These are phyloP conservation scores for Rhodotorula kratochvilovae DNA, from an alignment of 768 basidiomycete genomes.

Conservation along the genomic window DNA sequence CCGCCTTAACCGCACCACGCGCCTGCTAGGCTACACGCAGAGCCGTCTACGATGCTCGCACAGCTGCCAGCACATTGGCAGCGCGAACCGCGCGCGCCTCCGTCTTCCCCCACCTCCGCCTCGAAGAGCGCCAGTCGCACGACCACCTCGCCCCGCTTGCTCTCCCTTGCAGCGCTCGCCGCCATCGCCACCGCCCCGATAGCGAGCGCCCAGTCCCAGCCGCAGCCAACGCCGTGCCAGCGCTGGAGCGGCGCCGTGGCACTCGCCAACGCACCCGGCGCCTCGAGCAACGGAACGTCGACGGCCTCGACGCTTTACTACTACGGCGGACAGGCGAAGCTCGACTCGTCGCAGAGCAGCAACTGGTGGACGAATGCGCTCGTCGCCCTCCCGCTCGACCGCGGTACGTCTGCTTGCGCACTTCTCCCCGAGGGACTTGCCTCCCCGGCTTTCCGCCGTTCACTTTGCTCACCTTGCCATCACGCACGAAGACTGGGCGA, in stretches of 20 bases:
- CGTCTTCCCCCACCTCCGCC: too few species aligned
- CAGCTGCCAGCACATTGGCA: too few species aligned
- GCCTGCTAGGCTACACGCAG: too few species aligned
- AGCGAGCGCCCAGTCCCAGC: slow-evolving; percentile 2
- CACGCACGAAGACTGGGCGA: slow-evolving; percentile 10
- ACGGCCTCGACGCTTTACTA: slow-evolving; percentile 10
- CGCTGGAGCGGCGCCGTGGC: slow-evolving; percentile 24
- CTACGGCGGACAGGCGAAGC: slow-evolving; percentile 23
- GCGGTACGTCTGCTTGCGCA: background rate
- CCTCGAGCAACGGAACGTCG: background rate
- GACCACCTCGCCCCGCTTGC: too few species aligned
- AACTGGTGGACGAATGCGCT: slow-evolving; percentile 36
- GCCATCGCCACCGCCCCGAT: background rate
- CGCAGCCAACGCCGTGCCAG: slow-evolving; percentile 22
- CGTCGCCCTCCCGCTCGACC: slow-evolving; percentile 4
- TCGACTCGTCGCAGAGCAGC: background rate
- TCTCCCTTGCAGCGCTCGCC: too few species aligned
- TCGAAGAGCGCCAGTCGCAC: too few species aligned
- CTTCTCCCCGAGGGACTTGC: too few species aligned
- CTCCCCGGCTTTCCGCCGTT: too few species aligned
- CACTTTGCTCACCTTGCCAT: too few species aligned
- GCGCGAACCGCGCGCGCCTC: too few species aligned
- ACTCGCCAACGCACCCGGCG: slow-evolving; percentile 4
- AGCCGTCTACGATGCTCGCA: too few species aligned
- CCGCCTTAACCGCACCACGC: too few species aligned